These are phyloP conservation scores for Platanthera guangdongensis DNA, from an alignment of 106 monocot genomes.

Conservation along the genomic window DNA sequence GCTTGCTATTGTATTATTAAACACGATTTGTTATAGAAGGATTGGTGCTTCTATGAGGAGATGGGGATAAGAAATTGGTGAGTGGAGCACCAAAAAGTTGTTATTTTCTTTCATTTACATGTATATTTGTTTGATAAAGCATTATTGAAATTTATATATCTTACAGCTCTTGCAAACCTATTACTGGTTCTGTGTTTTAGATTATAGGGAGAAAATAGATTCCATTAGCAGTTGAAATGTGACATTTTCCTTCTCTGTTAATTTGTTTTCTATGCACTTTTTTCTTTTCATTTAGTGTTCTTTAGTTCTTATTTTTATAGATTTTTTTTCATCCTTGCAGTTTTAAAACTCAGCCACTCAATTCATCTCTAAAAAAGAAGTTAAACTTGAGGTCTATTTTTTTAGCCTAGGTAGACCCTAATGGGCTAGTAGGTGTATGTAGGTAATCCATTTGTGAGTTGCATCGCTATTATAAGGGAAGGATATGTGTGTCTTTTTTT, in stretches of 20 bases:
- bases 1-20: background rate
- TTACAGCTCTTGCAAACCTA: conserved; percentile 1
- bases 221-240: background rate
- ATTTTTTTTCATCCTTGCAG: background rate
- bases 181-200: background rate
- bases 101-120: background rate
- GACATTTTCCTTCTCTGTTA: background rate
- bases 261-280: background rate
- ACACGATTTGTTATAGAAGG: background rate
- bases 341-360: background rate
- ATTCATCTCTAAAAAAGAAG: background rate
- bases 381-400: no score
- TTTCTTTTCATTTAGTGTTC: background rate
- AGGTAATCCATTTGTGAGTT: no score
- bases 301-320: background rate
- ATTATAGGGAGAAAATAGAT: conserved; percentile 1
- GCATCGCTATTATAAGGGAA: no score
- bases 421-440: no score
- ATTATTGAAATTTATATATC: background rate
- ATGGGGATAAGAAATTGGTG: background rate
- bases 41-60: background rate
- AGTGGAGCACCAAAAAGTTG: background rate
- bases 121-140: background rate
- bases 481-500: no score
- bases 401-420: no score